These are phyloP conservation scores for Linnemannia zychae DNA, from an alignment of 192 early-diverging fungal genomes.

Conservation along the genomic window DNA sequence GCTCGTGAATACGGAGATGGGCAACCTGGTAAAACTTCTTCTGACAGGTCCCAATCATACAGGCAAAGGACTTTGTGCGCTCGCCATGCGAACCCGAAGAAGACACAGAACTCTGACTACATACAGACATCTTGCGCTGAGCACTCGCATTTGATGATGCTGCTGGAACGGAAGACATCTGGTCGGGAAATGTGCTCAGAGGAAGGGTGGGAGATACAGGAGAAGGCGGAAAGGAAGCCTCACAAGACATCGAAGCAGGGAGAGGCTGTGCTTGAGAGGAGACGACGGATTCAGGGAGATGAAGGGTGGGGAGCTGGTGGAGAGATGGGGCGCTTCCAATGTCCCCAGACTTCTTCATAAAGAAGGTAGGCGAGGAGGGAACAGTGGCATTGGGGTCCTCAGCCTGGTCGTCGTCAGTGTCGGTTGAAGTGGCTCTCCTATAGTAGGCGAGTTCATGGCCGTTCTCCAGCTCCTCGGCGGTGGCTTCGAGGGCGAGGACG, in stretches of 20 bases:
- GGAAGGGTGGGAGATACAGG: conserved; percentile 24
- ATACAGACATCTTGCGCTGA: conserved; percentile 36
- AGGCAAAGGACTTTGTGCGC: conserved; percentile 41
- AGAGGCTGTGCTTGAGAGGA: not conserved
- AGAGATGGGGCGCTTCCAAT: conserved; percentile 15
- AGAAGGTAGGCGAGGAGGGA: conserved; percentile 42
- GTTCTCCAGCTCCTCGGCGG: conserved; percentile 31
- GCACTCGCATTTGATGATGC: not conserved
- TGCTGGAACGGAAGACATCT: not conserved
- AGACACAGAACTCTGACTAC: conserved; percentile 35
- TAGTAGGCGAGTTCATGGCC: not conserved
- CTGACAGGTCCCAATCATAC: conserved; percentile 66
- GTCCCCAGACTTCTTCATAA: conserved; percentile 28
- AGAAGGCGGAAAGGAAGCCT: conserved; percentile 7
- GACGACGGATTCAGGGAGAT: conserved; percentile 30
- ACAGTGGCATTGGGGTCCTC: conserved; percentile 56
- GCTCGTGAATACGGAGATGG: conserved; percentile 81
- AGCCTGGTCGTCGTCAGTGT: conserved; percentile 11
- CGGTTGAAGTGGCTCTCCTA: not conserved
- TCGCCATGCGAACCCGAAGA: conserved; percentile 23
- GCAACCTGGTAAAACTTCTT: conserved; percentile 79
- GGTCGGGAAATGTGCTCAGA: conserved; percentile 28
- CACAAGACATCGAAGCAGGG: not conserved
- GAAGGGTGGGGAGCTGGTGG: conserved; percentile 30
- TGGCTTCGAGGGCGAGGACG: conserved; percentile 55